phyloP scores from a whole-genome alignment of 768 basidiomycete genomes.

The Cystobasidium onofrii region DNA sequence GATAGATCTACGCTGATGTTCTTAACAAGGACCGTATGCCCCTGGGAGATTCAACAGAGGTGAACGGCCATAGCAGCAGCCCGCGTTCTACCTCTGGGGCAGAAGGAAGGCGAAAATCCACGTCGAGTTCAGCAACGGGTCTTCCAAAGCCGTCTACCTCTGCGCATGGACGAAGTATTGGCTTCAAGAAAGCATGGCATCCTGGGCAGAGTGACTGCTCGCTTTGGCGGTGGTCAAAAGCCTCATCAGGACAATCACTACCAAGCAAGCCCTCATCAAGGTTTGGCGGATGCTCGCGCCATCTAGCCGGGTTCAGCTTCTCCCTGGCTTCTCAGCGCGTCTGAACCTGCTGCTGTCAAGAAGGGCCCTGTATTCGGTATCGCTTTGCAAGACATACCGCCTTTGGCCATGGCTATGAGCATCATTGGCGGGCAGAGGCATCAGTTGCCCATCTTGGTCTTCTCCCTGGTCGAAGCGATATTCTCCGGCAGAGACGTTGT shows the following conservation, averaged over 20 bases:
- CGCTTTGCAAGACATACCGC: conserved; percentile 1
- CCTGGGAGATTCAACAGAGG: neutral
- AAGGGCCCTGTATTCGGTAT: conserved; percentile 12
- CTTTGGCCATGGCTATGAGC: conserved; percentile 13
- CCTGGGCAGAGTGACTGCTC: neutral
- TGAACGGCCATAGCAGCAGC: neutral
- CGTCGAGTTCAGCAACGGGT: neutral
- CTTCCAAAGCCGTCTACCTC: neutral
- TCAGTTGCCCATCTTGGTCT: conserved; percentile 38
- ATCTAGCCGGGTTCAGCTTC: too few species aligned
- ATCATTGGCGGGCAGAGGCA: conserved; percentile 37
- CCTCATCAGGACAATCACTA: neutral
- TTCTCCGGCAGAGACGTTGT: too few species aligned
- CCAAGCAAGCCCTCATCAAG: neutral
- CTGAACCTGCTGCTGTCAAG: neutral
- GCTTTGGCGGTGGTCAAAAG: neutral
- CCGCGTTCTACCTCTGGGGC: neutral
- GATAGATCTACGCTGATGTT: too few species aligned
- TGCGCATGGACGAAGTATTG: neutral
- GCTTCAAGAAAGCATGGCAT: neutral
- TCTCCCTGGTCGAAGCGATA: conserved; percentile 48
- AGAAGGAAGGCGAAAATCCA: neutral
- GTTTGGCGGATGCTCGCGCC: neutral
- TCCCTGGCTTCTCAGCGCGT: neutral
- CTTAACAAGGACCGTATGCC: too few species aligned